Evolutionary conservation across 2,329 filamentous ascomycete species (phyloP).

Genomic region (Pseudopithomyces chartarum): DNA sequence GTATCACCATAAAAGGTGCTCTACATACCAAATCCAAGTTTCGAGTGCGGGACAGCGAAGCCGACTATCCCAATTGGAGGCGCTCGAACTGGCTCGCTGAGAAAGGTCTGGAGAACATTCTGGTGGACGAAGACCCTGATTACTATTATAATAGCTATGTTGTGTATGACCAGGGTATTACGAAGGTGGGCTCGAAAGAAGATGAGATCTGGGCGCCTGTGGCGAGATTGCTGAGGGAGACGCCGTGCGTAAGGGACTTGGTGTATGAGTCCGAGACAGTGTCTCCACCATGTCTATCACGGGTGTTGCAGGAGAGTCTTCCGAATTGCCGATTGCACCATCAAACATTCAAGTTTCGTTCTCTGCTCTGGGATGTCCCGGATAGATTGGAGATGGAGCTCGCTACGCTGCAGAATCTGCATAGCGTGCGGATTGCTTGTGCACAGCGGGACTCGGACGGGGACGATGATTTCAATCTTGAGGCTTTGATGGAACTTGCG

Average conservation of each 20-base stretch:
- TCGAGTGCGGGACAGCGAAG: constrained; percentile 6
- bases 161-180: constrained; percentile 23
- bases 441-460: constrained; percentile 18
- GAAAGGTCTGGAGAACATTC: constrained; percentile 19
- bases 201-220: constrained; percentile 26
- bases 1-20: constrained; percentile 23
- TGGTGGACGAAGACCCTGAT: constrained; percentile 13
- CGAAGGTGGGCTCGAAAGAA: constrained; percentile 19
- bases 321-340: constrained; percentile 25
- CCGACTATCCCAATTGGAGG: neutral
- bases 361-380: constrained; percentile 22
- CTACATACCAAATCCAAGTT: constrained; percentile 7
- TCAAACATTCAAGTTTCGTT: constrained; percentile 24
- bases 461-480: constrained; percentile 24
- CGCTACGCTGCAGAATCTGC: constrained; percentile 25
- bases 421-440: constrained; percentile 18
- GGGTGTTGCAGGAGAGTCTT: constrained; percentile 16
- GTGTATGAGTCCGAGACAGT: constrained; percentile 27
- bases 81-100: constrained; percentile 1
- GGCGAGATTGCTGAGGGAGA: constrained; percentile 17
- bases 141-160: constrained; percentile 8
- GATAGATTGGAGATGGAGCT: constrained; percentile 29
- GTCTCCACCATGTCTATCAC: constrained; percentile 25
- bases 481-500: constrained; percentile 24
- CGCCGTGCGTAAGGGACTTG: constrained; percentile 18